Conservation (phyloP, 768 basidiomycete genomes). For the Leccinum imitatum region DNA sequence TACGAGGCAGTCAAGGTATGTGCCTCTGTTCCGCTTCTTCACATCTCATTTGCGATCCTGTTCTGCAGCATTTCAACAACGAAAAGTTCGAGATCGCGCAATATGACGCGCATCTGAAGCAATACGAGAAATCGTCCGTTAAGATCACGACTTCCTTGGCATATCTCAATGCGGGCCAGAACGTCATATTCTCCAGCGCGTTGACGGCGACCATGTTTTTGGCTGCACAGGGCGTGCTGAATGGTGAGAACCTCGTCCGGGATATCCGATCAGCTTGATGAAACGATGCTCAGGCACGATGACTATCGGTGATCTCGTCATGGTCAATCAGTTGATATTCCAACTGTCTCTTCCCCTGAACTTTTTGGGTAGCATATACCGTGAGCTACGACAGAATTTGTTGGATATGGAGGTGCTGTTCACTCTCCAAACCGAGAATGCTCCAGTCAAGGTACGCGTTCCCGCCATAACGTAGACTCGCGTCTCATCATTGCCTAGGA, state of each 20-base stretch:
- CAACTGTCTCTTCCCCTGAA: constrained; percentile 95
- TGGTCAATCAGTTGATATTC: constrained; percentile 99
- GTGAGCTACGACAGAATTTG: constrained; percentile 92
- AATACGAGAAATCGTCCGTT: constrained; percentile 89
- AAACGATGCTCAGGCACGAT: constrained; percentile 67
- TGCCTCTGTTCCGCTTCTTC: neutral
- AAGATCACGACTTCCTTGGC: constrained; percentile 95
- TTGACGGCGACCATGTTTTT: constrained; percentile 95
- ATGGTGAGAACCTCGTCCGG: constrained; percentile 49
- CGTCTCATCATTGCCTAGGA: constrained; percentile 49
- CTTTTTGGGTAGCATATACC: constrained; percentile 96
- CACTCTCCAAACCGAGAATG: constrained; percentile 82
- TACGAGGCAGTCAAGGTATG: constrained; percentile 96
- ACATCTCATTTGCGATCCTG: neutral
- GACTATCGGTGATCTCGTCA: constrained; percentile 97
- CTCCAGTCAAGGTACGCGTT: constrained; percentile 54
- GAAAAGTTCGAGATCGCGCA: constrained; percentile 87
- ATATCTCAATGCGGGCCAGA: constrained; percentile 93
- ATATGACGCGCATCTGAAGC: constrained; percentile 84
- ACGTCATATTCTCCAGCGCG: constrained; percentile 92
- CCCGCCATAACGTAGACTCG: neutral
- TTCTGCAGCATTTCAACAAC: constrained; percentile 89
- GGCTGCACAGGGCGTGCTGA: constrained; percentile 90
- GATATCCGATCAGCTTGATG: neutral
- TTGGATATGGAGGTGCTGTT: constrained; percentile 97